These are phyloP conservation scores for Entomortierella lignicola DNA, from an alignment of 192 early-diverging fungal genomes.

Conservation along the genomic window DNA sequence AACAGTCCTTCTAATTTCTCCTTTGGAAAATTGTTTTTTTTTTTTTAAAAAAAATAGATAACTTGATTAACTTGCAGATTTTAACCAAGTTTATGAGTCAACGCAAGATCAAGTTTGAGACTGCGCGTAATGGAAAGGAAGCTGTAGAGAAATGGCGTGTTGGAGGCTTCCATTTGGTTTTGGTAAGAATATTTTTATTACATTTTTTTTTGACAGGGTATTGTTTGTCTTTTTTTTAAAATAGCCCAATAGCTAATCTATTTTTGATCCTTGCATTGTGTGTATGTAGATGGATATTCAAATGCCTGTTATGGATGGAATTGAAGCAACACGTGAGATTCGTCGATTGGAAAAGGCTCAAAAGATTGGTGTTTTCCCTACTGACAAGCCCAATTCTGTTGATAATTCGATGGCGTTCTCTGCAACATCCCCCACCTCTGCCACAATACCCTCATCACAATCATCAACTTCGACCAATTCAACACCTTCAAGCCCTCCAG, in stretches of 20 bases:
- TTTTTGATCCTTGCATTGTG: not conserved
- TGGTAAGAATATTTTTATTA: slow-evolving; percentile 55
- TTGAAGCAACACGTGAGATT: slow-evolving; percentile 73
- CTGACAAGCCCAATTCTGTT: slow-evolving; percentile 36
- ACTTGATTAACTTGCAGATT: slow-evolving; percentile 78
- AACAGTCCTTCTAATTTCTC: too few relatives aligned
- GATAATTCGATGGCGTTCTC: slow-evolving; percentile 11
- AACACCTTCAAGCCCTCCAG: slow-evolving; percentile 21
- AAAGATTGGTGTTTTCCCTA: slow-evolving; percentile 68
- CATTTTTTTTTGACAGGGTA: not conserved
- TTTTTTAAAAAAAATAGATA: slow-evolving; percentile 62
- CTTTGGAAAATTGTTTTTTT: not conserved
- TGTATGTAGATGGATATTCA: slow-evolving; percentile 74
- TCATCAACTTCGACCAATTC: not conserved
- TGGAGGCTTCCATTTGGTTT: slow-evolving; percentile 72
- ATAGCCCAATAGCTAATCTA: too few relatives aligned
- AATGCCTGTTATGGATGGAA: slow-evolving; percentile 78
- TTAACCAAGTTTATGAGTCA: slow-evolving; percentile 78
- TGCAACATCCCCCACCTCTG: slow-evolving; percentile 8
- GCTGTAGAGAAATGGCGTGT: slow-evolving; percentile 83
- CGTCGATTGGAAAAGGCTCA: slow-evolving; percentile 65
- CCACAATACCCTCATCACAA: not conserved
- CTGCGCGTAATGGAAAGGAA: slow-evolving; percentile 83
- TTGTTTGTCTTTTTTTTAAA: not conserved
- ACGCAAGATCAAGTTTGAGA: slow-evolving; percentile 76